Conservation (phyloP, 768 basidiomycete species). For the Candolleomyces efflorescens region DNA sequence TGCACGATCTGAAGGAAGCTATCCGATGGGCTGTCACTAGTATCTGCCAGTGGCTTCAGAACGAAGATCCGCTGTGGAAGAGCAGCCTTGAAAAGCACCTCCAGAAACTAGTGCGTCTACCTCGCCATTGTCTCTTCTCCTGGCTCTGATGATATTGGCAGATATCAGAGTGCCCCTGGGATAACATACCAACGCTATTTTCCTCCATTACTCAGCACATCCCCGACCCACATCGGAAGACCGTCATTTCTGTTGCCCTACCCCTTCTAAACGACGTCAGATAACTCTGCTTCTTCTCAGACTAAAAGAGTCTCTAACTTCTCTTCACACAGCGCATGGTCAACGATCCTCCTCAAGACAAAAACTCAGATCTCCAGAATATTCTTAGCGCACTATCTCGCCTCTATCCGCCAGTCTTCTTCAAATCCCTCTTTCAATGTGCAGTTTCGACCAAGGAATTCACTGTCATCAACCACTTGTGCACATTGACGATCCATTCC, state of each 20-base stretch:
- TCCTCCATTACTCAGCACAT: constrained; percentile 38
- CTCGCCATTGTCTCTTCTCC: not conserved
- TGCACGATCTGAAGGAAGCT: constrained; percentile 22
- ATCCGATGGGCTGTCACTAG: constrained; percentile 26
- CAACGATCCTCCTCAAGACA: constrained; percentile 47
- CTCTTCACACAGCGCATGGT: constrained; percentile 42
- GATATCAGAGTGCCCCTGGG: constrained; percentile 3
- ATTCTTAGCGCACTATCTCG: constrained; percentile 51
- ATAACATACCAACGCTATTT: constrained; percentile 15
- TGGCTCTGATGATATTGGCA: not conserved
- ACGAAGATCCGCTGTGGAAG: constrained; percentile 36
- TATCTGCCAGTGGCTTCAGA: constrained; percentile 35
- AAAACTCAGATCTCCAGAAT: constrained; percentile 40
- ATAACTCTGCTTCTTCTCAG: constrained; percentile 14
- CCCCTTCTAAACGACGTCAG: constrained; percentile 48
- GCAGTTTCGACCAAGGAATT: constrained; percentile 61
- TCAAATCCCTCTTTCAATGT: constrained; percentile 67
- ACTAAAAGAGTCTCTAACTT: not conserved
- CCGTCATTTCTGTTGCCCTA: constrained; percentile 34
- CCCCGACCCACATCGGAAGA: constrained; percentile 44
- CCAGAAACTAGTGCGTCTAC: constrained; percentile 34
- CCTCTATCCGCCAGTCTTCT: constrained; percentile 59
- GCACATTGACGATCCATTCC: constrained; percentile 46
- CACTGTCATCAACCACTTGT: constrained; percentile 56
- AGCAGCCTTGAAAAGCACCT: constrained; percentile 35